Base-by-base conservation (phyloP, 1,284 basidiomycete species). In the Papiliotrema terrestris region DNA sequence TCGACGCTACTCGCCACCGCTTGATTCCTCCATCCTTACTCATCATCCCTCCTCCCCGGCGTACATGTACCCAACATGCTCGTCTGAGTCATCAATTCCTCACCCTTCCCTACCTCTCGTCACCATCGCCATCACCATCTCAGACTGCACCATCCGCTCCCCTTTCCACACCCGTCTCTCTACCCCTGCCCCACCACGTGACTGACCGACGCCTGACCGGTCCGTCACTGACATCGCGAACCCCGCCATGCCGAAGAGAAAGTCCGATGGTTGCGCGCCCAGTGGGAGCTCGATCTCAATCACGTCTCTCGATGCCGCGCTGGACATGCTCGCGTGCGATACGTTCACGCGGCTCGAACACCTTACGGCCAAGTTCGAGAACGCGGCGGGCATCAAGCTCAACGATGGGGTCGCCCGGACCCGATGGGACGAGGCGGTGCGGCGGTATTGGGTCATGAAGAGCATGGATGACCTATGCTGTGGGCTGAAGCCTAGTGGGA, bases 361-460 rank as follows among this genome's bases (percentile, higher is more conserved):
- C 2, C 51, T 74, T 15, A 56, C 66, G 1, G 25, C 51, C n/a
- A 72, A 70, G 45, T 75, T 73, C 36, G 72, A 75, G 48, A 23
- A 55, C 4, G 67, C 69, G 1, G 68, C 69, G 2, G 68, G 65
- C 2, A 60, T 71, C 22, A 67, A 70, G 49, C 62, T 75, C 17
- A 65, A 69, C 14, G 66, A 71, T 26, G 69, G 71, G 0, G 67
- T 72, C 8, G 58, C 68, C 23, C 62, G 64, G 47, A 52, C 52
- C 2, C 41, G 73, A 29, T 75, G 71, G 72, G 71, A 74, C 14
- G 73, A 75, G 46, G 73, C 72, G 2, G 65, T 69, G 26, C 73
- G 69, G 56, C 45, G 73, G 37, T 73, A 72, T 49, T 67, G 63
- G 65, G 63, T 73, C 17, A 74, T 73, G 67, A 72, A 69, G 59